Evolutionary conservation across 2,329 filamentous ascomycete genomes (phyloP).

Genomic region (Aureobasidium sp.): DNA sequence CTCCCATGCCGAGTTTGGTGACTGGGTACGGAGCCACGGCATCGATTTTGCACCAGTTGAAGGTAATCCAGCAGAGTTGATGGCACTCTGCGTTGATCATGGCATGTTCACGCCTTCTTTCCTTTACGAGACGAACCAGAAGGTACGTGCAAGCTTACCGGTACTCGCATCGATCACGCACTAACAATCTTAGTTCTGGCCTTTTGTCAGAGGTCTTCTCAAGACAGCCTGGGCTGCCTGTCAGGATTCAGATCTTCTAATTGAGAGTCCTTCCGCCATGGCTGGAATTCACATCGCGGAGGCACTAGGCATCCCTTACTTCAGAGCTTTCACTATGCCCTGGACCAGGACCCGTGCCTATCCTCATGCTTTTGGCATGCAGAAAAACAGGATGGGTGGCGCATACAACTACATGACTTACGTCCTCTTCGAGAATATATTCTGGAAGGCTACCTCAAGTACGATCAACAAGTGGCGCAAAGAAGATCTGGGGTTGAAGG

Average conservation of each 20-base stretch:
- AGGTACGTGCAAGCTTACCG: conserved; percentile 30
- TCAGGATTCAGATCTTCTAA: conserved; percentile 78
- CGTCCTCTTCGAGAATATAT: conserved; percentile 91
- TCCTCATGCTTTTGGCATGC: conserved; percentile 90
- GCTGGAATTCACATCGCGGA: conserved; percentile 96
- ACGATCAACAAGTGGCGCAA: conserved; percentile 93
- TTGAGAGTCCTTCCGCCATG: conserved; percentile 96
- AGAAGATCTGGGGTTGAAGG: conserved; percentile 67
- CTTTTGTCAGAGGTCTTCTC: conserved; percentile 89
- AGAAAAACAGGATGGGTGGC: conserved; percentile 88
- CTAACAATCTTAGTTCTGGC: conserved; percentile 53
- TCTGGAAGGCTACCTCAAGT: conserved; percentile 87
- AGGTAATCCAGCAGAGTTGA: conserved; percentile 87
- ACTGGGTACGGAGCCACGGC: conserved; percentile 85
- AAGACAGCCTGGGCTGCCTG: conserved; percentile 76
- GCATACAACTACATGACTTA: conserved; percentile 94
- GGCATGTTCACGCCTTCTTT: conserved; percentile 95
- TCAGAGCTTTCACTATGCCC: conserved; percentile 96
- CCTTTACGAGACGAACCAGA: conserved; percentile 74
- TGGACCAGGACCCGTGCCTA: conserved; percentile 96
- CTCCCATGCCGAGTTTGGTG: conserved; percentile 82
- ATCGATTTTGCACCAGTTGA: conserved; percentile 87
- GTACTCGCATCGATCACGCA: neutral
- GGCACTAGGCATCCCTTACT: conserved; percentile 86
- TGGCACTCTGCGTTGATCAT: conserved; percentile 93